phyloP scores from a whole-genome alignment of 2,329 filamentous ascomycete species.

The Elsinoe arachidis region DNA sequence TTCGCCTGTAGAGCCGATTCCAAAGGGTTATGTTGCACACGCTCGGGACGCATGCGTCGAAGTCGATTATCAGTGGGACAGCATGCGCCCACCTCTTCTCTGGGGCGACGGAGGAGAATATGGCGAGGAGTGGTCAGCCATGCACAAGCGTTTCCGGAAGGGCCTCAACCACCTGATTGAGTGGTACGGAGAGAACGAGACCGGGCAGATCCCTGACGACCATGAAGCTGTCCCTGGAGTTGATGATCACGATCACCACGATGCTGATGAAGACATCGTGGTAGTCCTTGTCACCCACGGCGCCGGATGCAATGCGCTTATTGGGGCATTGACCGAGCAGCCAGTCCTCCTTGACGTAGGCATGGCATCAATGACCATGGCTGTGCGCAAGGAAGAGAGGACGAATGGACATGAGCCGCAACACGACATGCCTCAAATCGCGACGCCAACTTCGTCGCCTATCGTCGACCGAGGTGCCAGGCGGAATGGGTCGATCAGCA shows the following conservation, averaged over 20 bases:
- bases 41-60: constrained; percentile 77
- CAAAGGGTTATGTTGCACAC: constrained; percentile 79
- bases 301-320: constrained; percentile 89
- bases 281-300: constrained; percentile 87
- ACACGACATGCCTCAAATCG: constrained; percentile 13
- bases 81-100: constrained; percentile 63
- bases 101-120: constrained; percentile 86
- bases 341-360: constrained; percentile 85
- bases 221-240: constrained; percentile 25
- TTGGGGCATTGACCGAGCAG: constrained; percentile 83
- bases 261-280: constrained; percentile 62
- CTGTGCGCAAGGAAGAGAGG: constrained; percentile 49
- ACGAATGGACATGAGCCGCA: constrained; percentile 4
- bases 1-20: constrained; percentile 70
- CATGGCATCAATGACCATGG: constrained; percentile 86
- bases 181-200: constrained; percentile 60
- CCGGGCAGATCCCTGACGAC: constrained; percentile 32
- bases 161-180: constrained; percentile 71
- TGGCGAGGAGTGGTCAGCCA: constrained; percentile 89
- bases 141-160: constrained; percentile 82
- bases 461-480: constrained; percentile 22
- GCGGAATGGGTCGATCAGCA: constrained; percentile 34
- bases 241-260: constrained; percentile 27
- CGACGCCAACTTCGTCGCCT: constrained; percentile 19
- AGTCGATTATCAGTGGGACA: constrained; percentile 96